These are phyloP conservation scores for Tuber indicum DNA, from an alignment of 495 filamentous ascomycete species.

Conservation along the genomic window DNA sequence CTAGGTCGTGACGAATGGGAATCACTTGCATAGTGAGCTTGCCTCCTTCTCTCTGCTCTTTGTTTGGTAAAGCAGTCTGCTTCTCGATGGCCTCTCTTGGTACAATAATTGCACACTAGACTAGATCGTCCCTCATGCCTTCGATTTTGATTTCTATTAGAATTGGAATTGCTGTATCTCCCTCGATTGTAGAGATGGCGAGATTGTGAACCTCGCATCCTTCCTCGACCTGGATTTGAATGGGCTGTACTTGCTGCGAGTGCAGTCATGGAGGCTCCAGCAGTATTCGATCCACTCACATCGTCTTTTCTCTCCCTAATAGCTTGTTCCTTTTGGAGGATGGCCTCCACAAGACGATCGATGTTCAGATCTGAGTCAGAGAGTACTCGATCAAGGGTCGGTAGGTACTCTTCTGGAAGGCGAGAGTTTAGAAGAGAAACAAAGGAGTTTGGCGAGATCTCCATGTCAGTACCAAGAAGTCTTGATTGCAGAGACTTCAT, in stretches of 20 bases:
- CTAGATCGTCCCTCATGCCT: too few relatives aligned
- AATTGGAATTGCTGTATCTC: too few relatives aligned
- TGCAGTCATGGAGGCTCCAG: background rate
- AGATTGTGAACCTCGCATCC: too few relatives aligned
- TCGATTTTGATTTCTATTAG: too few relatives aligned
- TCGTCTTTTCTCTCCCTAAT: background rate
- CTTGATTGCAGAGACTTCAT: background rate
- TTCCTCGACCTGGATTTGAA: too few relatives aligned
- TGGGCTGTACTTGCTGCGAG: rapidly evolving
- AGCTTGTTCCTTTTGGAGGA: background rate
- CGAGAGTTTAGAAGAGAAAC: background rate
- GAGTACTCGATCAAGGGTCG: background rate
- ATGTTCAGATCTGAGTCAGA: background rate
- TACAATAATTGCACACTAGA: too few relatives aligned
- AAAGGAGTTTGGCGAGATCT: background rate
- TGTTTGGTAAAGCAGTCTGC: too few relatives aligned
- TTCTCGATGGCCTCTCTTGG: too few relatives aligned
- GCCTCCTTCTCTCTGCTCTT: too few relatives aligned
- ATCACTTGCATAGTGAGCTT: rapidly evolving
- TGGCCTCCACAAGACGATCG: background rate
- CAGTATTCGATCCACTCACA: background rate
- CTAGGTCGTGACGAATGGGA: rapidly evolving
- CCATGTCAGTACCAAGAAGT: background rate
- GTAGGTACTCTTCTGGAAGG: background rate
- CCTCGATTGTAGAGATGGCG: too few relatives aligned